phyloP scores from a whole-genome alignment of 768 basidiomycete genomes.

The Hericium alpestre region DNA sequence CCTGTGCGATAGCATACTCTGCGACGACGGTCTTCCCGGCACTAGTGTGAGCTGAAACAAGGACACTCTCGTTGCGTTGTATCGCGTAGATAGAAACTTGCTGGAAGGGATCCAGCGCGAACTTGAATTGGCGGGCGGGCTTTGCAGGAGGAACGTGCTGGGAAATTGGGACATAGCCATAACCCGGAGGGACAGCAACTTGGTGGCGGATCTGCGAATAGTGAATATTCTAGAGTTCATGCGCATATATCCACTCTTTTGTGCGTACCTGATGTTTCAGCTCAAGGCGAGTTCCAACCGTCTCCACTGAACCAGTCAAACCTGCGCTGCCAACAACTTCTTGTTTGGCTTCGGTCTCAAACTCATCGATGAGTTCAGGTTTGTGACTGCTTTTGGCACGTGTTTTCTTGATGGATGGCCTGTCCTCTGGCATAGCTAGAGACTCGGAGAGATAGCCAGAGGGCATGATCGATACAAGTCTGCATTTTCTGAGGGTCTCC shows the following conservation, averaged over 20 bases:
- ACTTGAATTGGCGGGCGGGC: conserved; percentile 88
- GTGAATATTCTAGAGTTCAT: not conserved
- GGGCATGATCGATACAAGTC: too few relatives aligned
- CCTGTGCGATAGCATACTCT: conserved; percentile 97
- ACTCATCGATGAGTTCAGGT: conserved; percentile 83
- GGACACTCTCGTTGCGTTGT: conserved; percentile 92
- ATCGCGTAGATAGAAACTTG: conserved; percentile 90
- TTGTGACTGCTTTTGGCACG: conserved; percentile 6
- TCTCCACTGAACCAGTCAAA: conserved; percentile 56
- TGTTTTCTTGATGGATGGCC: too few relatives aligned
- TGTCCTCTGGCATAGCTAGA: too few relatives aligned
- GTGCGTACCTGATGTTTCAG: conserved; percentile 64
- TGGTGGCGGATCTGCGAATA: conserved; percentile 76
- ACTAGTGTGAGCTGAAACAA: conserved; percentile 97
- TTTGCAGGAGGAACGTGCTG: conserved; percentile 86
- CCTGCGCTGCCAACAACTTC: conserved; percentile 87
- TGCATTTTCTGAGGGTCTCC: too few relatives aligned
- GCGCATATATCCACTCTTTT: conserved; percentile 1
- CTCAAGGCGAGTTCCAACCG: conserved; percentile 60
- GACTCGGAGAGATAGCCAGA: too few relatives aligned
- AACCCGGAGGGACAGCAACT: conserved; percentile 90
- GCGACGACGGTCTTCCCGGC: conserved; percentile 99
- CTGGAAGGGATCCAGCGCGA: conserved; percentile 95
- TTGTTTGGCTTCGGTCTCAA: conserved; percentile 87
- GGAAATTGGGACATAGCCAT: conserved; percentile 82